Conservation (phyloP, 2,329 filamentous ascomycete species). For the Acephala macrosclerotiorum region DNA sequence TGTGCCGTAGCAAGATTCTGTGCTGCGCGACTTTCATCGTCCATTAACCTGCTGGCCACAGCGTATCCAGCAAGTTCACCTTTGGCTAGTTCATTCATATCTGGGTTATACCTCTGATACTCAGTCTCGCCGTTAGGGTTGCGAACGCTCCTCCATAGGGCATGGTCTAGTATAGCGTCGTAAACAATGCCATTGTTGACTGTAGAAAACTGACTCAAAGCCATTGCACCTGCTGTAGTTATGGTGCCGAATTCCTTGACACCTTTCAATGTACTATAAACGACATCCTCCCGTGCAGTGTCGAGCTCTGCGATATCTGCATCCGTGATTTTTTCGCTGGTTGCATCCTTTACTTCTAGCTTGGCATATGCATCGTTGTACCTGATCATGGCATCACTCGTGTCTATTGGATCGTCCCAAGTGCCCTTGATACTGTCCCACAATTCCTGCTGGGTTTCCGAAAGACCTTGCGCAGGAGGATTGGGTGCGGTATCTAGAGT, state of each 20-base stretch:
- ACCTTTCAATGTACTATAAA: background rate
- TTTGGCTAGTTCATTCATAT: background rate
- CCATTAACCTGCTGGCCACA: background rate
- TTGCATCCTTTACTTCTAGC: background rate
- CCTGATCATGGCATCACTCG: background rate
- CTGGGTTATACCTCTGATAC: background rate
- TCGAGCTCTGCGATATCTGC: background rate
- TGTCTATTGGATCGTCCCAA: background rate
- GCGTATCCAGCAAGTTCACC: background rate
- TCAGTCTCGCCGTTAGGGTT: background rate
- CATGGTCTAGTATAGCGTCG: background rate
- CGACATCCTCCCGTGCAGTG: background rate
- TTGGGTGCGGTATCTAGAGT: too few species aligned
- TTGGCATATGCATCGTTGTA: background rate
- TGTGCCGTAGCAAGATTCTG: background rate
- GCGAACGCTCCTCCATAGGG: background rate
- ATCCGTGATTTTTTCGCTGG: background rate
- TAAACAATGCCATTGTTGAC: background rate
- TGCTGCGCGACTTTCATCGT: background rate
- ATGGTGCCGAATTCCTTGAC: background rate
- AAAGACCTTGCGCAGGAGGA: background rate
- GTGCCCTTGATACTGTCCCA: background rate
- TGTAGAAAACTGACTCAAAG: background rate
- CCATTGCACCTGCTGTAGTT: background rate
- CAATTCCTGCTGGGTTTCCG: background rate